These are phyloP conservation scores for Chloranthus sessilifolius DNA, from an alignment of 164 flowering plant genomes.

Conservation along the genomic window DNA sequence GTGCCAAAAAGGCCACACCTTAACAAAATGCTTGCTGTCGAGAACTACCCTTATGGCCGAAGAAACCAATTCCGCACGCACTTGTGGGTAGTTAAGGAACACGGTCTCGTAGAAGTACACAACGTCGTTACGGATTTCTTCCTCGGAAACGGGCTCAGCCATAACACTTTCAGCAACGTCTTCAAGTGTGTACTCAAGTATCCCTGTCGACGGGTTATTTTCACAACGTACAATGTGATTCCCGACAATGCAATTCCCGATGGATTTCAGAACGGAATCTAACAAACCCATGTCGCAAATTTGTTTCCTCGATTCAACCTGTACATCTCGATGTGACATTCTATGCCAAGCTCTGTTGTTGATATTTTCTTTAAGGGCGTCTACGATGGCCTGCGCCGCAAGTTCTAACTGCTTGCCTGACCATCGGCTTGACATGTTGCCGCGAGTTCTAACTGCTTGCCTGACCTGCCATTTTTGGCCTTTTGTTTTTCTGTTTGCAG, in stretches of 20 bases:
- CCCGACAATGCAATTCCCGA: slow-evolving; percentile 69
- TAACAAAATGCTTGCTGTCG: slow-evolving; percentile 60
- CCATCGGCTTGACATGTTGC: slow-evolving; percentile 37
- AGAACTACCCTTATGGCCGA: slow-evolving; percentile 36
- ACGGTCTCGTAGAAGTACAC: slow-evolving; percentile 36
- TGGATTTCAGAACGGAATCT: slow-evolving; percentile 76
- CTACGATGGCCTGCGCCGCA: slow-evolving; percentile 42
- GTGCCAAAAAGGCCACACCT: slow-evolving; percentile 65
- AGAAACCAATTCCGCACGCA: slow-evolving; percentile 17
- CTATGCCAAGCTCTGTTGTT: slow-evolving; percentile 21
- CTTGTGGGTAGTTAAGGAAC: slow-evolving; percentile 33
- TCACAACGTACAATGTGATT: slow-evolving; percentile 44
- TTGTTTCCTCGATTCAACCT: slow-evolving; percentile 70
- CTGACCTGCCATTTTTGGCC: background rate
- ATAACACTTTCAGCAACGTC: no score
- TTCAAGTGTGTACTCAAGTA: slow-evolving; percentile 54
- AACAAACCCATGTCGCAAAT: slow-evolving; percentile 88
- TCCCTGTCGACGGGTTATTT: slow-evolving; percentile 43
- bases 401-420: slow-evolving; percentile 36
- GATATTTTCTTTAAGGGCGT: slow-evolving; percentile 30
- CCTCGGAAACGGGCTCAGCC: slow-evolving; percentile 15
- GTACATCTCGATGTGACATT: slow-evolving; percentile 81
- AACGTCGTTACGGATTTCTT: slow-evolving; percentile 53
- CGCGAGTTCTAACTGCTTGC: slow-evolving; percentile 7
- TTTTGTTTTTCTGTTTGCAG: slow-evolving; percentile 3